Conservation (phyloP, 306 rosid species). For the Fagus sylvatica region DNA sequence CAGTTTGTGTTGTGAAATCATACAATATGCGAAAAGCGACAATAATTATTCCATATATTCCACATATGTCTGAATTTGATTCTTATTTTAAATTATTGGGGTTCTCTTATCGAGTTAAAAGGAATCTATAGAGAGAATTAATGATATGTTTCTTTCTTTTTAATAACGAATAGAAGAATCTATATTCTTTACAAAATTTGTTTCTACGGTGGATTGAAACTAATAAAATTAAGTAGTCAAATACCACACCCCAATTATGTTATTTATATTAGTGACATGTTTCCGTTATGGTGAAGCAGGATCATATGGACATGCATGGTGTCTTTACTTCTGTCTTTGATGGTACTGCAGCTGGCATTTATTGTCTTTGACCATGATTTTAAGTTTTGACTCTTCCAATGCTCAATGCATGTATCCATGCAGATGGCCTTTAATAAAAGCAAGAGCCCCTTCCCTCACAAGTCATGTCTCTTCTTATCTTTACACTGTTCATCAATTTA, state of each 20-base stretch:
- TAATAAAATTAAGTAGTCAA: too few species aligned
- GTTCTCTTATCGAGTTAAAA: neutral
- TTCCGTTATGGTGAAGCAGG: constrained; percentile 20
- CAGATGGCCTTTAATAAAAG: constrained; percentile 10
- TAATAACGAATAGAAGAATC: neutral
- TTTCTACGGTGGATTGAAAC: too few species aligned
- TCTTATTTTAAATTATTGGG: neutral
- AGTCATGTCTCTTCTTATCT: constrained; percentile 33
- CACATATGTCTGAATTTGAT: neutral
- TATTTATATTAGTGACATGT: too few species aligned
- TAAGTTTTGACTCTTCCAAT: constrained; percentile 26
- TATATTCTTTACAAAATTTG: too few species aligned
- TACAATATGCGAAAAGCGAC: too few species aligned
- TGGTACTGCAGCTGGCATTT: constrained; percentile 26
- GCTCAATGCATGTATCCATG: constrained; percentile 26
- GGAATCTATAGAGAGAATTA: neutral
- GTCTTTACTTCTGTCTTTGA: constrained; percentile 35
- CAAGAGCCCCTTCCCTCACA: constrained; percentile 2
- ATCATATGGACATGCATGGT: constrained; percentile 22
- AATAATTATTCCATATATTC: too few species aligned
- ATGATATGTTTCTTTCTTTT: neutral
- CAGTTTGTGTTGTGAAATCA: too few species aligned
- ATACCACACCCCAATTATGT: too few species aligned
- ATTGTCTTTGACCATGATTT: constrained; percentile 41
- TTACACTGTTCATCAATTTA: constrained; percentile 10